Evolutionary conservation across 345 rosid genomes (phyloP), one percentile per base, ranked within the genome.

Genomic region (Eucalyptus caleyi): DNA sequence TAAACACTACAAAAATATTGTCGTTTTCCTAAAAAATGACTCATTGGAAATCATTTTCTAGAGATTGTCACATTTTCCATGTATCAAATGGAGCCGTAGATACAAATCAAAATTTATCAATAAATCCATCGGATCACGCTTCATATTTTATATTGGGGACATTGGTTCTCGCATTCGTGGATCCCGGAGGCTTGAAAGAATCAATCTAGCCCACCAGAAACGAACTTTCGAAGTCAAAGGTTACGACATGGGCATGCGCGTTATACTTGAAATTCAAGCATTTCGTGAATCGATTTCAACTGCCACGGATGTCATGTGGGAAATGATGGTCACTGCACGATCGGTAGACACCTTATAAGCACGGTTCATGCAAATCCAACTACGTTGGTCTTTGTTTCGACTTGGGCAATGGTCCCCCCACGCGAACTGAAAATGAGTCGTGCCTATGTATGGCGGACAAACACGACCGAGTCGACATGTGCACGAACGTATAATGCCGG

Each of bases 1-100:
- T 24, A 23, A 53, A 53, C 9, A 53, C 11, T 19, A 1, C 0
- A 53, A 53, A 53, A 53, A 23, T 23, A 24, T 56, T 56, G 30
- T 4, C 3, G 12, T 56, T 56, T 56, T 56, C 12, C 0, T 1
- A 5, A 0, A 56, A 0, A 56, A 10, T 56, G 62, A 56, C 6
- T 56, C 1, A 0, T 9, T 18, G 12, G 0, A 56, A 56, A 9
- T 9, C 3, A 23, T 23, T 56, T 56, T 56, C 62, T 9, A 45
- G 11, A 27, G 11, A 5, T 4, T 56, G 62, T 24, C 30, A 56
- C 62, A 56, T 56, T 9, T 56, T 56, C 6, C 1, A 0, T 1
- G 6, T 4, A 24, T 56, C 30, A 24, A 24, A 56, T 56, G 30
- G 62, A 56, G 30, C 30, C 13, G 1, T 26, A 56, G 3, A 30